phyloP scores from a whole-genome alignment of 2,329 filamentous ascomycete species.

The Aspergillus eucalypticola region DNA sequence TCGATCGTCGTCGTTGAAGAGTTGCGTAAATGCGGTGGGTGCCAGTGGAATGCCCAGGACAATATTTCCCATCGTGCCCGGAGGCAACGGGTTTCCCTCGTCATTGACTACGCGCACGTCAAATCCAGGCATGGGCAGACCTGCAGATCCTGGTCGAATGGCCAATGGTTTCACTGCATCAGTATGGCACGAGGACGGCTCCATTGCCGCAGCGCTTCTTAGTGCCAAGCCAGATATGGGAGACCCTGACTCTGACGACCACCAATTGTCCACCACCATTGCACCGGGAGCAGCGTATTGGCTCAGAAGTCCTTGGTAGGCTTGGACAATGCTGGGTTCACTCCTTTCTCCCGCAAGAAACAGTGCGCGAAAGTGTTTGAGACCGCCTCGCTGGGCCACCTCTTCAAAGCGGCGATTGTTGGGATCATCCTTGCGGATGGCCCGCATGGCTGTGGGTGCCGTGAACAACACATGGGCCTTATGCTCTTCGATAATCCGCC shows the following conservation, averaged over 20 bases:
- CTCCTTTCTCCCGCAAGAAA: slow-evolving; percentile 89
- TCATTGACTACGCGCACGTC: slow-evolving; percentile 85
- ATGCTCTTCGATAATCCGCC: slow-evolving; percentile 82
- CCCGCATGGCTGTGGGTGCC: slow-evolving; percentile 81
- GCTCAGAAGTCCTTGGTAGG: slow-evolving; percentile 73
- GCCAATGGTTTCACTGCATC: slow-evolving; percentile 51
- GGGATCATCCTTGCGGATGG: slow-evolving; percentile 83
- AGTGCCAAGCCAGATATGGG: slow-evolving; percentile 68
- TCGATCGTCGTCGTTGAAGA: slow-evolving; percentile 82
- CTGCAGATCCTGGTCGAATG: slow-evolving; percentile 82
- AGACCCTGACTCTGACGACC: slow-evolving; percentile 70
- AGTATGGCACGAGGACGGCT: slow-evolving; percentile 33
- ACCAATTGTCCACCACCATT: slow-evolving; percentile 71
- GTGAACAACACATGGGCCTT: slow-evolving; percentile 83
- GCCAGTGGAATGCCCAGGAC: slow-evolving; percentile 80
- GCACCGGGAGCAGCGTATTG: slow-evolving; percentile 66
- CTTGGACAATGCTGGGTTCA: slow-evolving; percentile 79
- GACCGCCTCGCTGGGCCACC: slow-evolving; percentile 66
- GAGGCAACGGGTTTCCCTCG: slow-evolving; percentile 68
- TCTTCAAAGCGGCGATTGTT: slow-evolving; percentile 66
- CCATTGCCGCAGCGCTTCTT: slow-evolving; percentile 60
- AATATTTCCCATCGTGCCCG: slow-evolving; percentile 84
- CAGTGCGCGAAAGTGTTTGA: slow-evolving; percentile 70
- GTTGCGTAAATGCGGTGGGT: slow-evolving; percentile 79
- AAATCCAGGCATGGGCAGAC: slow-evolving; percentile 89